Evolutionary conservation across 805 yeast genomes (phyloP).

Genomic region (Myxozyma udenii): DNA sequence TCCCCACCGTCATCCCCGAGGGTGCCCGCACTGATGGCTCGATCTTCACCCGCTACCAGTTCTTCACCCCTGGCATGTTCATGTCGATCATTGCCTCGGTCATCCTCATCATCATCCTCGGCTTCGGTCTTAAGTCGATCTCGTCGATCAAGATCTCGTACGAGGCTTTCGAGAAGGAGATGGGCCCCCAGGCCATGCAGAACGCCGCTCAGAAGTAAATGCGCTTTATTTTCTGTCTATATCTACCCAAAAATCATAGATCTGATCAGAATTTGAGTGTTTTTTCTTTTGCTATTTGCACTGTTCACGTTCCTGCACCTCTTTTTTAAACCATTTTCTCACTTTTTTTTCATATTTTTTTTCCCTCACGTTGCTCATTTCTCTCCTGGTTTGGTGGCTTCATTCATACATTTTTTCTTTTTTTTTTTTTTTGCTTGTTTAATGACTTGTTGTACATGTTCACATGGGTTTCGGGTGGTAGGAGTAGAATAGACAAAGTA

Average conservation of each 20-base stretch:
- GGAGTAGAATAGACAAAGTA: conserved; percentile 17
- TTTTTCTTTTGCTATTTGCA: not conserved
- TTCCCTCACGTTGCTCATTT: conserved; percentile 1
- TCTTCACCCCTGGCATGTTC: conserved; percentile 77
- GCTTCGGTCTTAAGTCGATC: conserved; percentile 69
- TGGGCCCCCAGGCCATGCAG: conserved; percentile 24
- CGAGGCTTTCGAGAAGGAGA: conserved; percentile 67
- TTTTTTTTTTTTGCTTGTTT: conserved; percentile 8
- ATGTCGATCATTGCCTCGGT: conserved; percentile 67
- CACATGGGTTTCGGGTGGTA: conserved; percentile 17
- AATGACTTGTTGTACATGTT: conserved; percentile 7
- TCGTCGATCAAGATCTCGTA: conserved; percentile 70
- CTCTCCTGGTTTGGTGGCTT: conserved; percentile 13
- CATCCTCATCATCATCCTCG: conserved; percentile 55
- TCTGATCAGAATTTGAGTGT: too few species aligned
- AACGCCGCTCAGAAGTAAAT: conserved; percentile 17
- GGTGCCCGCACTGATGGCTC: conserved; percentile 33
- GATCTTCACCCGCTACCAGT: conserved; percentile 62
- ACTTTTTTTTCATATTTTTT: conserved; percentile 1
- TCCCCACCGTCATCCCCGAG: conserved; percentile 25
- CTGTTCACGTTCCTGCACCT: conserved; percentile 1
- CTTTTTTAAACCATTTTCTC: not conserved
- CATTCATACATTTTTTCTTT: conserved; percentile 11
- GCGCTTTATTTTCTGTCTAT: too few species aligned
- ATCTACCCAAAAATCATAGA: too few species aligned